phyloP scores from a whole-genome alignment of 2,329 filamentous ascomycete genomes.

The Penicillium sp. region DNA sequence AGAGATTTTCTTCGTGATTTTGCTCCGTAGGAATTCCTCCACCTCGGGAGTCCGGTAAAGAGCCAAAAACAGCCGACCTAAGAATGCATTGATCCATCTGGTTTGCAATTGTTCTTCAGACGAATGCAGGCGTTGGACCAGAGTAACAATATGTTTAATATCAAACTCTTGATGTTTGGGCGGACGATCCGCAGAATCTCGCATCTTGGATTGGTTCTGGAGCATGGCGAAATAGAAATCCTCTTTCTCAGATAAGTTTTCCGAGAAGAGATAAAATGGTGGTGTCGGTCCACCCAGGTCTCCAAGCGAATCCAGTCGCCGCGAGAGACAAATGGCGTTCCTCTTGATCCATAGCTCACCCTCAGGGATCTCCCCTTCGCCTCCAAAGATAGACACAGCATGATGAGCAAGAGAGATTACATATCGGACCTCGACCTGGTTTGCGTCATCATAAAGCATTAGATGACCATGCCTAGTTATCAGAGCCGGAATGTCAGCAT shows the following conservation, averaged over 20 bases:
- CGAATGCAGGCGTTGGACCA: slow-evolving; percentile 88
- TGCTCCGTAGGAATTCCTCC: slow-evolving; percentile 74
- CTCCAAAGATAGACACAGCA: slow-evolving; percentile 76
- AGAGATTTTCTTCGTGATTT: slow-evolving; percentile 94
- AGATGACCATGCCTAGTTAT: slow-evolving; percentile 77
- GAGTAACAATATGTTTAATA: slow-evolving; percentile 78
- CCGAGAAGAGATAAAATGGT: slow-evolving; percentile 91
- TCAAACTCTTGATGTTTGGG: slow-evolving; percentile 77
- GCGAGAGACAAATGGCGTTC: slow-evolving; percentile 80
- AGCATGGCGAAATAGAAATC: slow-evolving; percentile 96
- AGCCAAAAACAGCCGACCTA: slow-evolving; percentile 84
- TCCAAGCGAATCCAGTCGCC: slow-evolving; percentile 56
- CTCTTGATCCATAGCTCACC: slow-evolving; percentile 95
- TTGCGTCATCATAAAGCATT: slow-evolving; percentile 95
- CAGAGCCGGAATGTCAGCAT: slow-evolving; percentile 13
- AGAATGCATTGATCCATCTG: slow-evolving; percentile 87
- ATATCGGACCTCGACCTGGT: slow-evolving; percentile 92
- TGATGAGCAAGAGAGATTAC: slow-evolving; percentile 92
- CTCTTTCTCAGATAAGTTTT: slow-evolving; percentile 94
- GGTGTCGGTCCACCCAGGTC: slow-evolving; percentile 64
- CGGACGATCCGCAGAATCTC: slow-evolving; percentile 56
- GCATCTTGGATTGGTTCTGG: slow-evolving; percentile 73
- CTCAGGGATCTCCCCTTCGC: slow-evolving; percentile 75
- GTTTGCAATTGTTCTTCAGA: slow-evolving; percentile 89
- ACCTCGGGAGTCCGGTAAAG: slow-evolving; percentile 82